Base-by-base conservation (phyloP, 1,139 yeast genomes). In the Debaryomyces fabryi region DNA sequence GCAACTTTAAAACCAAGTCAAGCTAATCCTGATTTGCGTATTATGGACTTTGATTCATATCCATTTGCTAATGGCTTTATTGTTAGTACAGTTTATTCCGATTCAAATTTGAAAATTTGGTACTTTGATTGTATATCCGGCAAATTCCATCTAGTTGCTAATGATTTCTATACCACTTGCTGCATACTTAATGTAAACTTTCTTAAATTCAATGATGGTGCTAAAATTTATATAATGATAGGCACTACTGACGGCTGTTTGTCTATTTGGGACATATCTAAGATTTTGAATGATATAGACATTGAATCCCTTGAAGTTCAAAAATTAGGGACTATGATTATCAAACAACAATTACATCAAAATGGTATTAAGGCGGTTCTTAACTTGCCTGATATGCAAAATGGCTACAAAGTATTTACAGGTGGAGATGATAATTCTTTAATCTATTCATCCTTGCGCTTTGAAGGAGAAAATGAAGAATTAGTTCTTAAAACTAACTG, bases 351-450 rank as follows among this genome's bases (percentile, higher is more conserved):
- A 49, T 69, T 88, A 10, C 98, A 93, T 60, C 96, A 91, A 63
- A 90, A 93, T 32, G 90, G 97, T 37, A 79, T 92, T 47, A 88
- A 90, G 54, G 81, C 85, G 0, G 55, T 83, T 9, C 52, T 58
- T 18, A 32, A 29, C 13, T 21, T 25, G 7, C 44, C 57, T 1
- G 49, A 67, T n/a, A 51, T 51, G 2, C 20, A 49, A 2, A 51
- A 52, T 0, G 54, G 59, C 2, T 73, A 71, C 47, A 54, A 51
- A 6, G 63, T 85, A 12, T 64, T 84, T 4, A 83, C 96, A 1
- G 97, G 97, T 18, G 98, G 99, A 48, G 99, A 93, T 64, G 99
- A 93, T 58, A 92, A 92, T 66, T 86, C 91, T 0, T 63, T 92
- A 7, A 75, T 76, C 0, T 63, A 82, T 2, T 75, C 82, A 2